phyloP scores from a whole-genome alignment of 1,139 yeast genomes.

The Nadsonia commutata region DNA sequence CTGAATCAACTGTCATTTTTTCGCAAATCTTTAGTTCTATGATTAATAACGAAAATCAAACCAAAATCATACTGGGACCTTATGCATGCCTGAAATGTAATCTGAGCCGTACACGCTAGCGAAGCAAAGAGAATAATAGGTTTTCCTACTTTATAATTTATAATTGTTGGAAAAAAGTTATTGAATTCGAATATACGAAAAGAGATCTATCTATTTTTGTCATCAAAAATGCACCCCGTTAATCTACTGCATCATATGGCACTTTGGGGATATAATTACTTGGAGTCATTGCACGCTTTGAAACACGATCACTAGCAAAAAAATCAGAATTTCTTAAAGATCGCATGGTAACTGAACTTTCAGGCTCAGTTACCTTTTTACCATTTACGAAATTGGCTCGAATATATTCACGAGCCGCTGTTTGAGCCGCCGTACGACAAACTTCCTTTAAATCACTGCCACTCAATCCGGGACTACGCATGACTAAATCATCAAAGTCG shows the following conservation, averaged over 20 bases:
- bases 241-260: too few relatives aligned
- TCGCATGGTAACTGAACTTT: neutral
- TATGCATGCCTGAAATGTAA: too few relatives aligned
- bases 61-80: too few relatives aligned
- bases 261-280: neutral
- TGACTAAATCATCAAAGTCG: constrained; percentile 46
- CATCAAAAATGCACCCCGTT: too few relatives aligned
- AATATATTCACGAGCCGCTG: constrained; percentile 77
- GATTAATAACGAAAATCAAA: too few relatives aligned
- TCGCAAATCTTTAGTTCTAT: too few relatives aligned
- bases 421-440: constrained; percentile 86
- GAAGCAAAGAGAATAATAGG: too few relatives aligned
- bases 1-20: neutral
- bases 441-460: constrained; percentile 88
- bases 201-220: too few relatives aligned
- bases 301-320: neutral
- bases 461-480: constrained; percentile 57
- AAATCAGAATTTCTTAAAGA: neutral
- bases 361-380: constrained; percentile 6
- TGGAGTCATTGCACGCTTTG: neutral
- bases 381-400: constrained; percentile 20
- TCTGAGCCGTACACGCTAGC: too few relatives aligned
- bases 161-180: too few relatives aligned
- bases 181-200: too few relatives aligned
- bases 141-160: too few relatives aligned